Conservation (phyloP, 1,139 yeast genomes). For the Kodamaea sp. region DNA sequence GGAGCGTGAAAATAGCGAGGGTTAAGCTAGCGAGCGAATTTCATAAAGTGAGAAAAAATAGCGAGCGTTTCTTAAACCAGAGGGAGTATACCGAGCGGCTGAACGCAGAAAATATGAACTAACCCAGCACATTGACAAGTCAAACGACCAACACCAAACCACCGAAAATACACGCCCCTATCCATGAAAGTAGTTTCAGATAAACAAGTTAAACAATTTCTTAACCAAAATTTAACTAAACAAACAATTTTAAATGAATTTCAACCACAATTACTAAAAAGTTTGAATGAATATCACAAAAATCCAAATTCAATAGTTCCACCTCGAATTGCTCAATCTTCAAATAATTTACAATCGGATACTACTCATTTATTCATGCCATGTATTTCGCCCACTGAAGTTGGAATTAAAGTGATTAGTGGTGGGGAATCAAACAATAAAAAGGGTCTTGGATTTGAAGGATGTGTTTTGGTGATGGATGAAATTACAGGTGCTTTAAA, state of each 20-base stretch:
- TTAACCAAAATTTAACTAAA: slow-evolving; percentile 16
- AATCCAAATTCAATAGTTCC: slow-evolving; percentile 33
- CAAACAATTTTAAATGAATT: slow-evolving; percentile 20
- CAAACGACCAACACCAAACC: too few species aligned
- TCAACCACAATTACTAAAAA: slow-evolving; percentile 27
- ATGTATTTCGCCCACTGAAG: slow-evolving; percentile 47
- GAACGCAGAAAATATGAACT: too few species aligned
- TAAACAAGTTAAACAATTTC: slow-evolving; percentile 17
- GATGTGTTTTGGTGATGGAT: slow-evolving; percentile 51
- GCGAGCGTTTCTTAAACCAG: too few species aligned
- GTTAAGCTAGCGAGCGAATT: too few species aligned
- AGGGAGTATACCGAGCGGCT: too few species aligned
- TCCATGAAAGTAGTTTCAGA: slow-evolving; percentile 35
- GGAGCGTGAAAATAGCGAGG: too few species aligned
- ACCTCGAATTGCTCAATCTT: slow-evolving; percentile 28
- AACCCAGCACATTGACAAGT: too few species aligned
- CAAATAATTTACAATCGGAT: slow-evolving; percentile 27
- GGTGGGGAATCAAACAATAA: slow-evolving; percentile 41
- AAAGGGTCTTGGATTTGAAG: slow-evolving; percentile 45
- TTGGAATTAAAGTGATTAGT: slow-evolving; percentile 45
- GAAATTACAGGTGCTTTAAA: slow-evolving; percentile 46
- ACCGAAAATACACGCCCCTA: too few species aligned
- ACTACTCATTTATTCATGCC: slow-evolving; percentile 65
- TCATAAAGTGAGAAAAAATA: too few species aligned
- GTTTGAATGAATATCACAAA: slow-evolving; percentile 20